phyloP scores from a whole-genome alignment of 2,329 filamentous ascomycete genomes.

The Colletotrichum graminicola region DNA sequence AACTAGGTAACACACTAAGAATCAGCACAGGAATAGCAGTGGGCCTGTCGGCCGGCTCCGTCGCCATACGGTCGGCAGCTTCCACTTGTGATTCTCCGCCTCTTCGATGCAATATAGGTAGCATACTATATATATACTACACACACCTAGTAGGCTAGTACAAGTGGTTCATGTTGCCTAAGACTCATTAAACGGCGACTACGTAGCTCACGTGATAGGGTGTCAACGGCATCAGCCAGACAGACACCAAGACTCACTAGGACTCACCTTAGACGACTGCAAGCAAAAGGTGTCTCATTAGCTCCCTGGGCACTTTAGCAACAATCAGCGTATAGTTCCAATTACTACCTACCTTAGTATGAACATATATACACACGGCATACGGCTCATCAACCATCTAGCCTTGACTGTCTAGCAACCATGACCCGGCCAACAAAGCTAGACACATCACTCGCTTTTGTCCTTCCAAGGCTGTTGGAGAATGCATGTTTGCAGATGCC shows the following conservation, averaged over 20 bases:
- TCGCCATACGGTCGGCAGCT: constrained; percentile 29
- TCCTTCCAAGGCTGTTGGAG: background rate
- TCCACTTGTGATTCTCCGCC: constrained; percentile 21
- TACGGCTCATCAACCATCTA: background rate
- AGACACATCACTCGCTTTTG: background rate
- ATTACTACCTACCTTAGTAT: too few relatives aligned
- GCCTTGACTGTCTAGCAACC: background rate
- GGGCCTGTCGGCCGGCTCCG: constrained; percentile 39
- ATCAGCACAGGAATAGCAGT: background rate
- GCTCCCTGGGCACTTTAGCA: background rate
- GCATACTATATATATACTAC: too few relatives aligned
- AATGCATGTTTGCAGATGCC: background rate
- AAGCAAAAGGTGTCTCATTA: background rate
- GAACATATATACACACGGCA: background rate
- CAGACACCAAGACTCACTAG: constrained; percentile 12
- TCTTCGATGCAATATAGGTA: background rate
- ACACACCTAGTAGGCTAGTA: too few relatives aligned
- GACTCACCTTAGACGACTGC: constrained; percentile 1
- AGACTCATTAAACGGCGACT: too few relatives aligned
- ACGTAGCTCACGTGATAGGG: background rate
- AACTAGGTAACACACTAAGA: background rate
- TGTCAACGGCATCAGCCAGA: background rate
- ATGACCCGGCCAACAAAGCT: background rate
- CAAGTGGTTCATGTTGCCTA: too few relatives aligned
- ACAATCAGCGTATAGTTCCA: too few relatives aligned